A percentile compares a stretch with the other conserved stretches of the same genome.
Conservation (phyloP, 129 eudicot species). For the Escallonia rubra region DNA sequence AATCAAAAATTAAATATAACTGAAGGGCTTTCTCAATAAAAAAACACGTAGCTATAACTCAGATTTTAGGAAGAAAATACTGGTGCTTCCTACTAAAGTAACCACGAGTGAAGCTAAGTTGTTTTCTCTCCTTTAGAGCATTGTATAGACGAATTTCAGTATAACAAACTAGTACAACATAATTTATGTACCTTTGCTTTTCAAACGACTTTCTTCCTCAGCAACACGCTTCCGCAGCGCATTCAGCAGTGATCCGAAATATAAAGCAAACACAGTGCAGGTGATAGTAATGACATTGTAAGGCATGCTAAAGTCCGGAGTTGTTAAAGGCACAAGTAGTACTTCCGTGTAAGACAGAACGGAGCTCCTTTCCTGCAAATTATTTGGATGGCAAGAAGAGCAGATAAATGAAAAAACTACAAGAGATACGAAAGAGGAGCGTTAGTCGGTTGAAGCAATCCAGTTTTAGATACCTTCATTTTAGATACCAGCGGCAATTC, state of each 20-base stretch:
- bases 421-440: background rate
- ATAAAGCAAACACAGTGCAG: slow-evolving; percentile 91
- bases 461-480: slow-evolving; percentile 50
- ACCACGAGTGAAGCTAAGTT: too few species aligned
- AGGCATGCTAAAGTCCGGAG: slow-evolving; percentile 99
- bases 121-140: too few species aligned
- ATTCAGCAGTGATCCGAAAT: slow-evolving; percentile 90
- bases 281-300: slow-evolving; percentile 95
- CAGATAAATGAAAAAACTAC: slow-evolving; percentile 1
- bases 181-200: slow-evolving; percentile 47
- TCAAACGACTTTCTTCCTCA: slow-evolving; percentile 76
- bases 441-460: background rate
- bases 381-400: slow-evolving; percentile 19
- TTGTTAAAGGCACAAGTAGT: slow-evolving; percentile 92
- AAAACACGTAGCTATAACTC: too few species aligned
- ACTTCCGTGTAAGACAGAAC: slow-evolving; percentile 90
- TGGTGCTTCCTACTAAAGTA: too few species aligned
- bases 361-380: slow-evolving; percentile 51
- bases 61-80: too few species aligned
- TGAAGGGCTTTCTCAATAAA: too few species aligned
- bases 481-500: slow-evolving; percentile 58
- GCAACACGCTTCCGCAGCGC: slow-evolving; percentile 76
- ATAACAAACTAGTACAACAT: too few species aligned
- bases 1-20: too few species aligned
- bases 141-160: too few species aligned